phyloP scores from a whole-genome alignment of 2,329 filamentous ascomycete species.

The Hysterium pulicare region DNA sequence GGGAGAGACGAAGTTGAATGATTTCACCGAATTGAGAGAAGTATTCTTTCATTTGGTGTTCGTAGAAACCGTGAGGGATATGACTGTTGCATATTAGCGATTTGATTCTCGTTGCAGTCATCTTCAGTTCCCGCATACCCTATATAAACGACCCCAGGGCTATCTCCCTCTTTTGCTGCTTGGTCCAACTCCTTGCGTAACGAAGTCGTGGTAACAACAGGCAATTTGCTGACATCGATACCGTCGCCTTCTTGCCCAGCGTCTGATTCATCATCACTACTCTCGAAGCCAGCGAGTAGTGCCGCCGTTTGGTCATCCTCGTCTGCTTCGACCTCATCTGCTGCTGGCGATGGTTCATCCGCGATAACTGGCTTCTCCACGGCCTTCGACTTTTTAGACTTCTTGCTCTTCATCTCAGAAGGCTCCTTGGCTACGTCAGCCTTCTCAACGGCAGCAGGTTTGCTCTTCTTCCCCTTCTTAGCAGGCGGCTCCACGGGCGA shows the following conservation, averaged over 20 bases:
- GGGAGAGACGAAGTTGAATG: conserved; percentile 72
- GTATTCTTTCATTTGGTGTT: conserved; percentile 90
- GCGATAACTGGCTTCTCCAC: conserved; percentile 7
- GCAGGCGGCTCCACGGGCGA: background rate
- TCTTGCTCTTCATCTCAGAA: conserved; percentile 13
- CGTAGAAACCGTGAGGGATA: conserved; percentile 94
- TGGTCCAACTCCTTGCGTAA: conserved; percentile 46
- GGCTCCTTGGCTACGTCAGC: conserved; percentile 25
- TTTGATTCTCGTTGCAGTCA: too few species aligned
- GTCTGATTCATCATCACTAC: conserved; percentile 42
- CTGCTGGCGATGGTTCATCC: conserved; percentile 13
- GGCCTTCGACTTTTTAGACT: conserved; percentile 21
- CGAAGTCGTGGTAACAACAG: conserved; percentile 29
- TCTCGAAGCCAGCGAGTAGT: conserved; percentile 51
- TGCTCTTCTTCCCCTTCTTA: conserved; percentile 8
- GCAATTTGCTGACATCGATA: conserved; percentile 37
- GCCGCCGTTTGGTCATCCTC: conserved; percentile 49
- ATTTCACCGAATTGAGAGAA: conserved; percentile 91
- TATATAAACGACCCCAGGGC: conserved; percentile 81
- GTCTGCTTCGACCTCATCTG: conserved; percentile 29
- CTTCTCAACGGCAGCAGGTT: background rate
- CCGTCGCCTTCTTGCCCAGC: conserved; percentile 26
- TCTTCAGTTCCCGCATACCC: too few species aligned
- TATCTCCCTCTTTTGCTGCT: conserved; percentile 50
- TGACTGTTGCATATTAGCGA: conserved; percentile 48